phyloP scores from a whole-genome alignment of 768 basidiomycete genomes.

The Mycena crocata region DNA sequence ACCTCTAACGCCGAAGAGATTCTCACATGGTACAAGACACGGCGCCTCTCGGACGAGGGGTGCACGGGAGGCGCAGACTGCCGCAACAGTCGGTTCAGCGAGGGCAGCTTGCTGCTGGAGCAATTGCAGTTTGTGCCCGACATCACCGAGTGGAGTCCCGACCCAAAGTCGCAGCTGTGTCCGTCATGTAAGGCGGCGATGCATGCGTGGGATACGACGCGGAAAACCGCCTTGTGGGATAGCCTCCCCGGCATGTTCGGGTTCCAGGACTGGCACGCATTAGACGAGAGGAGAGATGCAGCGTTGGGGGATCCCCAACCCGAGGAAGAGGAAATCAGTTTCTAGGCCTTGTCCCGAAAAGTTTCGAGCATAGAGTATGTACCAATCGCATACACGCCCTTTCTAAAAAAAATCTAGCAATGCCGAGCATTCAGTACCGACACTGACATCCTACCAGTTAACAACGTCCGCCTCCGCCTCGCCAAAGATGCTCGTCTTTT shows the following conservation, averaged over 20 bases:
- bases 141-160: not conserved
- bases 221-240: conserved; percentile 1
- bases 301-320: not conserved
- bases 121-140: not conserved
- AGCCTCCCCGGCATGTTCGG: conserved; percentile 4
- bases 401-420: too few relatives aligned
- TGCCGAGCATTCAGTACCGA: not conserved
- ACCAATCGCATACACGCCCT: too few relatives aligned
- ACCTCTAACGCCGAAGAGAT: not conserved
- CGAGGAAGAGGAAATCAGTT: conserved; percentile 4
- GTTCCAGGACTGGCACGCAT: conserved; percentile 2
- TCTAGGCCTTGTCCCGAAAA: too few relatives aligned
- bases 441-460: conserved; percentile 68
- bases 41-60: conserved; percentile 3
- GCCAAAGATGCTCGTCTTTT: conserved; percentile 95
- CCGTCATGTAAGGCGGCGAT: not conserved
- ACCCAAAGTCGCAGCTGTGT: conserved; percentile 1
- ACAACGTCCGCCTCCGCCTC: conserved; percentile 96
- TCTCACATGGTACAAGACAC: not conserved
- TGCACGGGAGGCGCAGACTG: conserved; percentile 5
- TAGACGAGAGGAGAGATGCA: conserved; percentile 1
- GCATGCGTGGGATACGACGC: not conserved
- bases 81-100: not conserved
- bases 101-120: not conserved
- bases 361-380: not conserved